A percentile compares a stretch with the other conserved stretches of the same genome.
Conservation (phyloP, 2,329 filamentous ascomycete genomes). For the Fusarium hostae region DNA sequence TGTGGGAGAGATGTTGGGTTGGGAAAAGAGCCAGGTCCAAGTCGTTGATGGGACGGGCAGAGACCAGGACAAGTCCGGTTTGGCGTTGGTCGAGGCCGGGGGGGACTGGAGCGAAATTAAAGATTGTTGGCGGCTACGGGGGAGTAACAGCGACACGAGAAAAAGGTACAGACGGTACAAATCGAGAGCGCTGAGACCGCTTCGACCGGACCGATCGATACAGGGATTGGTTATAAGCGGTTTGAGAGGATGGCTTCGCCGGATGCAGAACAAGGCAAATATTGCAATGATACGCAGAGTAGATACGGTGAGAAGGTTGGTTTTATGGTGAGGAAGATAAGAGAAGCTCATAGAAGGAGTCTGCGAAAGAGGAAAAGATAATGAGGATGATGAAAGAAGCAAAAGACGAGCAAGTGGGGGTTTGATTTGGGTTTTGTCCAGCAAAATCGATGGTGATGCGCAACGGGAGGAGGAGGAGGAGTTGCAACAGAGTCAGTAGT, state of each 20-base stretch:
- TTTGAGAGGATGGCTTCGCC: constrained; percentile 35
- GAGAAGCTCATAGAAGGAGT: constrained; percentile 26
- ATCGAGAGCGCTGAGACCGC: constrained; percentile 29
- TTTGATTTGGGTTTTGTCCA: constrained; percentile 26
- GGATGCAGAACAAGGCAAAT: constrained; percentile 30
- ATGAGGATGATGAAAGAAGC: constrained; percentile 19
- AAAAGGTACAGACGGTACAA: constrained; percentile 32
- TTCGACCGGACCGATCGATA: constrained; percentile 30
- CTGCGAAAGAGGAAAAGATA: constrained; percentile 30
- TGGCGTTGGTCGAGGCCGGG: constrained; percentile 42
- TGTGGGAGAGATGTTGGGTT: constrained; percentile 39
- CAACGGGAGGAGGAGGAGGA: constrained; percentile 7
- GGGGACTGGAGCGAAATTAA: constrained; percentile 44
- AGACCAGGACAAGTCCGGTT: constrained; percentile 39
- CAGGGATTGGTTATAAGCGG: constrained; percentile 34
- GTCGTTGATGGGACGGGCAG: constrained; percentile 29
- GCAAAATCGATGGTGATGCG: constrained; percentile 30
- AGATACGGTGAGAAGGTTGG: constrained; percentile 29
- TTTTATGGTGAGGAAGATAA: constrained; percentile 32
- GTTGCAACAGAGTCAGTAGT: background rate
- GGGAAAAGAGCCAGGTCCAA: constrained; percentile 36
- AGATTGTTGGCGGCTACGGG: constrained; percentile 41
- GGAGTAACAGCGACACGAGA: constrained; percentile 28
- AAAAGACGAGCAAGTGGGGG: constrained; percentile 29
- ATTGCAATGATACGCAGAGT: constrained; percentile 22